A percentile compares a stretch with the other conserved stretches of the same genome.
Conservation (phyloP, 2,329 filamentous ascomycete species). For the Colletotrichum tofieldiae region DNA sequence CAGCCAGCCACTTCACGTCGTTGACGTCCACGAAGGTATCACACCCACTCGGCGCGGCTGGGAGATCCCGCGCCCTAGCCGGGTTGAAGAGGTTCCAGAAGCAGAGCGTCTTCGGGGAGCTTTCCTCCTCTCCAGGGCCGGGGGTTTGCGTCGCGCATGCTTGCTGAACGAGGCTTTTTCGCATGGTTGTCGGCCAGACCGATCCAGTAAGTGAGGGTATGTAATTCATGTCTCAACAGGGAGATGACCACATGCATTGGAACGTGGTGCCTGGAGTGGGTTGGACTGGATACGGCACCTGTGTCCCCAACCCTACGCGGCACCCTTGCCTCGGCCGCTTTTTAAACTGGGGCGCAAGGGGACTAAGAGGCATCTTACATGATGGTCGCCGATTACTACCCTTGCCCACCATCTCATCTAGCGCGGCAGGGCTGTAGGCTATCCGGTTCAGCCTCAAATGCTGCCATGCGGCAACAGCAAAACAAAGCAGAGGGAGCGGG, state of each 20-base stretch:
- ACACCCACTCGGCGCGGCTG: conserved; percentile 6
- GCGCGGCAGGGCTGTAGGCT: conserved; percentile 15
- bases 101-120: too few relatives aligned
- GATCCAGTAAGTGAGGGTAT: not conserved
- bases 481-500: not conserved
- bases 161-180: not conserved
- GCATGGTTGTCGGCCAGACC: not conserved
- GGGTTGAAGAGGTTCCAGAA: too few relatives aligned
- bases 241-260: not conserved
- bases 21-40: not conserved
- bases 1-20: not conserved
- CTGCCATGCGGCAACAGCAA: not conserved
- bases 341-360: not conserved
- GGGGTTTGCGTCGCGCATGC: not conserved
- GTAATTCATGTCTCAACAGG: not conserved
- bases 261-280: not conserved
- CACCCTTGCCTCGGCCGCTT: conserved; percentile 10
- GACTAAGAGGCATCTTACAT: conserved; percentile 1
- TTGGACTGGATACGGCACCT: not conserved
- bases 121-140: not conserved
- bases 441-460: conserved; percentile 7
- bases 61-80: not conserved
- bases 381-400: conserved; percentile 35
- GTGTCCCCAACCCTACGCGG: not conserved
- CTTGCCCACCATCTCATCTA: not conserved